Base-by-base conservation (phyloP, 2,329 filamentous ascomycete species). In the Hypomyces rosellus region DNA sequence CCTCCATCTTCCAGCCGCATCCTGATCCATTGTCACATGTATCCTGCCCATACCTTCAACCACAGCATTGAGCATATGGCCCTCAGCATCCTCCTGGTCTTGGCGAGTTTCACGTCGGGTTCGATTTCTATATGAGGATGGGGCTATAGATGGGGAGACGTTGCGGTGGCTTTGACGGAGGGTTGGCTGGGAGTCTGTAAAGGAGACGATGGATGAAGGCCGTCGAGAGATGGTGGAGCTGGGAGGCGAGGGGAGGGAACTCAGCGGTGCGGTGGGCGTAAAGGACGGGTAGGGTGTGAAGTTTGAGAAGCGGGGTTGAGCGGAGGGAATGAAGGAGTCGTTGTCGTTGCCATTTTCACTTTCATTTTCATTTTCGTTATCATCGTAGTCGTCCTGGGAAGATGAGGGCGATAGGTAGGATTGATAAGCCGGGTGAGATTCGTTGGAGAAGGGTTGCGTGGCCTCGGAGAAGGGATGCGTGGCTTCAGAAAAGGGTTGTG, bases 1-100 rank as follows among this genome's bases (percentile, higher is more conserved):
- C 53, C 72, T 65, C 71, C 70, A 74, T 38, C 72, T 63, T 3
- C 70, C 71, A 11, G 61, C 65, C 13, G 66, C 60, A 43, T 74
- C 68, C 55, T 63, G 58, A 30, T 53, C 52, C 65, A 74, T 71
- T 15, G 59, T 57, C 11, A 74, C 59, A 30, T 63, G 53, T 41
- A 68, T 58, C 7, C 61, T 59, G 5, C 61, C 61, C 5, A 73
- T 66, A 2, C 66, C 70, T 3, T 70, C 63, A 5, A 73, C 44
- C 0, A 73, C 59, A 13, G 65, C 59, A 16, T 65, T 61, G 18
- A 71, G 56, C 2, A 69, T 54, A 14, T 30, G 36, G 2, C 16
- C n/a, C 20, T 64, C 64, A 5, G 59, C 56, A 5, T 66, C 62
- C 25, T 69, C 61, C 9, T 30, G 25, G 6, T 8, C 25, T 30